Base-by-base conservation (phyloP, 331 rosid genomes). In the Malus hybrid region DNA sequence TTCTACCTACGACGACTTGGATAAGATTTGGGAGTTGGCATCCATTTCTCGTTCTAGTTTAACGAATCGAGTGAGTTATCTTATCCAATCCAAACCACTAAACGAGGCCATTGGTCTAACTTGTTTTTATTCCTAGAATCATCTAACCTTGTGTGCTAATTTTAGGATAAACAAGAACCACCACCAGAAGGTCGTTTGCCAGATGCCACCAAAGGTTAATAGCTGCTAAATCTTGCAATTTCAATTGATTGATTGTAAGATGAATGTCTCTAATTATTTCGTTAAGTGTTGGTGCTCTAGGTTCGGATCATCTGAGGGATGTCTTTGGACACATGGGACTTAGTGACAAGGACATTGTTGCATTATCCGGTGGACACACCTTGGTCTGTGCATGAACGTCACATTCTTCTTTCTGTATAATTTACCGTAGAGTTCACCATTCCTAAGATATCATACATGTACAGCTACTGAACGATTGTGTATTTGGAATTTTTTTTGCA, bases 171-270 rank as follows among this genome's bases (percentile, higher is more conserved):
- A 77, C 74, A 78, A 52, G 90, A 84, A 54, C 77, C 89, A 13
- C 89, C 90, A 12, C 90, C 92, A 12, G 96, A 90, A 79, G 96
- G 96, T 70, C 92, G 92, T 20, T 81, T 90, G 70, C 92, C 96
- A 20, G 69, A 84, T 76, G 90, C 89, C 64, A 77, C 61, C 5
- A 86, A 86, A 76, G 96, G 92, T 90, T 48, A 15, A 76, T 67
- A 28, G 19, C 1, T 3, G 0, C 36, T 28, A 28, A 7, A 39
- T 13, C 4, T 4, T 13, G 1, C 34, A 31, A 31, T 8, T 64
- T 11, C 8, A 11, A 60, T 2, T 18, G 76, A 66, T 18, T 67
- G 34, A 6, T 52, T 52, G 15, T 44, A n/a, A 66, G 54, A n/a
- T 55, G 64, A 36, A 64, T 34, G 16, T 54, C 11, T 24, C 20